Conservation (phyloP, 805 yeast genomes). For the Nakazawaea populi region DNA sequence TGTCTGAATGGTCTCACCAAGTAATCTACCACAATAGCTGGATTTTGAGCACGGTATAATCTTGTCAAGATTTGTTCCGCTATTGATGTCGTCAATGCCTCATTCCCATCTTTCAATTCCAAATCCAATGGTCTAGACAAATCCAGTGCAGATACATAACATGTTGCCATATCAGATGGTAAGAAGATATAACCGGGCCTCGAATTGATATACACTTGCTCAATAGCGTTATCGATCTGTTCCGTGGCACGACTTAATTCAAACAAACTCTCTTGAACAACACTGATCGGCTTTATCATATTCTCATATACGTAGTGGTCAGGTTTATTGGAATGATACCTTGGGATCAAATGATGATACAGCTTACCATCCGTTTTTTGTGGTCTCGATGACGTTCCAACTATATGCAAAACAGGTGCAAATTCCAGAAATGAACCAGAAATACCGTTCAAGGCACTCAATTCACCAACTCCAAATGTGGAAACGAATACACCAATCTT, state of each 20-base stretch:
- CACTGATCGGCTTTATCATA: conserved; percentile 50
- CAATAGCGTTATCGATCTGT: conserved; percentile 66
- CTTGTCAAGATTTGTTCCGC: conserved; percentile 26
- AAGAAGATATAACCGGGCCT: conserved; percentile 84
- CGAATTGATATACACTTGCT: conserved; percentile 44
- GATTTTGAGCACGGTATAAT: conserved; percentile 30
- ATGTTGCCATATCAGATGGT: conserved; percentile 63
- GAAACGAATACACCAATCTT: conserved; percentile 36
- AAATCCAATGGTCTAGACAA: conserved; percentile 27
- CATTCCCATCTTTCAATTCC: conserved; percentile 15
- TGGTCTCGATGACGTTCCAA: conserved; percentile 33
- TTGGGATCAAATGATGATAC: conserved; percentile 43
- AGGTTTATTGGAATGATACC: conserved; percentile 34
- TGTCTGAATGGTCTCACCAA: conserved; percentile 33
- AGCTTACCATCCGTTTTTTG: conserved; percentile 11
- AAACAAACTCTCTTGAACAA: conserved; percentile 45
- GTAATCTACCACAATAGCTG: conserved; percentile 37
- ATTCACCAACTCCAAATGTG: conserved; percentile 48
- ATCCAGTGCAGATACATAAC: conserved; percentile 27
- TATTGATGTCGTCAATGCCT: conserved; percentile 20
- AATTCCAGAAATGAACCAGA: conserved; percentile 44
- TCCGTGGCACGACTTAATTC: conserved; percentile 41
- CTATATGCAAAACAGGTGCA: conserved; percentile 42
- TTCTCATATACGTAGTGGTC: conserved; percentile 64
- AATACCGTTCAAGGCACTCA: conserved; percentile 43